Percentiles rank a stretch among this genome's conserved stretches.
Evolutionary conservation across 805 yeast genomes (phyloP).

Genomic region (Saturnispora saitoi): DNA sequence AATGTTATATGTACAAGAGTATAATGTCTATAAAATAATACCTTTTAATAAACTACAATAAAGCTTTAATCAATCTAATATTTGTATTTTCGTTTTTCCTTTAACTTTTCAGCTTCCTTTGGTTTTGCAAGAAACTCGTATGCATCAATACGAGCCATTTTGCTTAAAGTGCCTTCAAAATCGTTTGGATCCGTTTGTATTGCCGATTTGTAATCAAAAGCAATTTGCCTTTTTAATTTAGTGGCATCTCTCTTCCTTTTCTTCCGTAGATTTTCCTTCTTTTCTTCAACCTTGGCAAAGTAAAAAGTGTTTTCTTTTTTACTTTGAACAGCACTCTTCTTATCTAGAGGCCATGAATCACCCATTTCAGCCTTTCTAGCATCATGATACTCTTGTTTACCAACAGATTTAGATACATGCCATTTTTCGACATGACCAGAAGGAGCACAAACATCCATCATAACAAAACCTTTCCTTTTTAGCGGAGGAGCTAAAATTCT

Average conservation of each 20-base stretch:
- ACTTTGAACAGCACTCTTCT: slow-evolving; percentile 40
- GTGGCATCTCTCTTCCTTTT: slow-evolving; percentile 21
- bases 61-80: slow-evolving; percentile 2
- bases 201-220: slow-evolving; percentile 20
- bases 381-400: slow-evolving; percentile 74
- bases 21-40: not conserved
- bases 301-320: slow-evolving; percentile 27
- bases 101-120: slow-evolving; percentile 21
- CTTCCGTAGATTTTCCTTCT: slow-evolving; percentile 24
- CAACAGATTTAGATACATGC: slow-evolving; percentile 74
- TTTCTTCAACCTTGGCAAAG: slow-evolving; percentile 28
- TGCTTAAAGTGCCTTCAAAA: slow-evolving; percentile 16
- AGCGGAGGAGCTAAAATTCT: slow-evolving; percentile 63
- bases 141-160: slow-evolving; percentile 23
- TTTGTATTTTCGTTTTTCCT: slow-evolving; percentile 16
- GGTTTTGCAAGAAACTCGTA: slow-evolving; percentile 22
- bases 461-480: slow-evolving; percentile 76
- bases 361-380: slow-evolving; percentile 81
- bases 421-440: slow-evolving; percentile 78
- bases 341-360: slow-evolving; percentile 77
- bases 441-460: slow-evolving; percentile 69
- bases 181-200: slow-evolving; percentile 18
- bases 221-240: slow-evolving; percentile 19
- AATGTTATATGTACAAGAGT: not conserved
- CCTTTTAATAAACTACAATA: too few species aligned